Evolutionary conservation across 163 green algal species (phyloP), one percentile per base, ranked within the genome.

Genomic region (Prototheca cutis): DNA sequence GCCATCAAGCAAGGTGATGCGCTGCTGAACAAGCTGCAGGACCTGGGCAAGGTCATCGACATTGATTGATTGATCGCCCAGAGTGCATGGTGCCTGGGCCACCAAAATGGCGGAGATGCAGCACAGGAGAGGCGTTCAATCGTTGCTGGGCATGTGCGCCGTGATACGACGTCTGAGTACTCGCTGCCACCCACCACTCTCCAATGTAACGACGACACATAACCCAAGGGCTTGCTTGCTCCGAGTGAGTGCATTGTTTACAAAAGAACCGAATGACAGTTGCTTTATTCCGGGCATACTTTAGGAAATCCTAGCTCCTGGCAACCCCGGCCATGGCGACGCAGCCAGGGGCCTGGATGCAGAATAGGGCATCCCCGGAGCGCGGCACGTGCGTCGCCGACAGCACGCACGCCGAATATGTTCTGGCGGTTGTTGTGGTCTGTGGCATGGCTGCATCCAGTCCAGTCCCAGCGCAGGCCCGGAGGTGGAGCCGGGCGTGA

Each of bases 1-100:
- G 79, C 76, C 34, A 89, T 99, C 59, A 94, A 94, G 72, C 83
- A 94, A 55, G 93, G 93, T 15, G 93, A 99, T 62, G 58, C 90
- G 59, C 78, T 99, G 62, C 75, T 99, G 21, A 98, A 93, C 70
- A 63, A 85, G 8, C 73, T 98, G 55, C 91, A 98, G 72, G 96
- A 95, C 77, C 83, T 99, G 23, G 79, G 72, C 23, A 88, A 89
- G 64, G 71, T 96, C 17, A 87, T 93, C 23, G 91, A 98, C 63
- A 66, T 95, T 31, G 86, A 96, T 59, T 95, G 63, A 71, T 10
- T 21, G 36, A 45, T 10, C 13, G 36, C 13, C 13, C 36, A 45
- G 13, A 21, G 36, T 10, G 36, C 13, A 15, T 15, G 36, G 13
- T 15, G 13, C 17, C 13, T 10, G 36, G 1, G 17, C 17, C 13